Evolutionary conservation across 768 basidiomycete genomes (phyloP), one percentile per base, ranked within the genome.

Genomic region (Nidularia pulvinata): DNA sequence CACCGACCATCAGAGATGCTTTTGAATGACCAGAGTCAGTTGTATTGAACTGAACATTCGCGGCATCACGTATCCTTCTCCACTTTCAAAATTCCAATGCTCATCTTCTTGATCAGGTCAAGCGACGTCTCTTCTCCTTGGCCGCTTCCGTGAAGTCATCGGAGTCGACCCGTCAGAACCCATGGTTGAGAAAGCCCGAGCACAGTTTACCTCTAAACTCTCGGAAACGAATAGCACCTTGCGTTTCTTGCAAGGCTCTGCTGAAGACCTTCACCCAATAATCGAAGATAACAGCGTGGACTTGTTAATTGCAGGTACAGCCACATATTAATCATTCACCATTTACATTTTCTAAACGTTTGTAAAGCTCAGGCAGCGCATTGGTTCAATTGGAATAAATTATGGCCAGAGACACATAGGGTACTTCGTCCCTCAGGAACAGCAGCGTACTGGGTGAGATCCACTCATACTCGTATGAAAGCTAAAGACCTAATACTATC

Each of bases 361-460:
- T 30, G 54, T 16, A 19, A 48, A 90, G 91, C 88, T 1, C 91
- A 91, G 69, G 84, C 91, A 0, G 82, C 82, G 2, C 91, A 93
- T 62, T 92, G 91, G 90, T 93, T 93, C 61, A 78, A 92, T 60
- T 89, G 85, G 80, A 65, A 69, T 5, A 82, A 79, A 59, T 74
- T 88, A 6, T 93, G 90, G 89, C 80, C 78, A 3, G 86, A 92
- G 66, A 71, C 83, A 0, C 73, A 75, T 9, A 74, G 87, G 3
- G 77, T 88, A 6, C 68, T 93, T 42, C 74, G 80, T 48, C 75
- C 73, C 6, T 78, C 82, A 13, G 91, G 89, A 2, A 85, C 81
- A 1, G 83, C 83, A 9, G 89, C 88, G 4, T 85, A 86, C 61
- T 92, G 89, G 86, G 91, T 89, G 54, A 39, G 78, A 67, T 34